Conservation (phyloP, 2,329 filamentous ascomycete species). For the Fusarium nematophilum region DNA sequence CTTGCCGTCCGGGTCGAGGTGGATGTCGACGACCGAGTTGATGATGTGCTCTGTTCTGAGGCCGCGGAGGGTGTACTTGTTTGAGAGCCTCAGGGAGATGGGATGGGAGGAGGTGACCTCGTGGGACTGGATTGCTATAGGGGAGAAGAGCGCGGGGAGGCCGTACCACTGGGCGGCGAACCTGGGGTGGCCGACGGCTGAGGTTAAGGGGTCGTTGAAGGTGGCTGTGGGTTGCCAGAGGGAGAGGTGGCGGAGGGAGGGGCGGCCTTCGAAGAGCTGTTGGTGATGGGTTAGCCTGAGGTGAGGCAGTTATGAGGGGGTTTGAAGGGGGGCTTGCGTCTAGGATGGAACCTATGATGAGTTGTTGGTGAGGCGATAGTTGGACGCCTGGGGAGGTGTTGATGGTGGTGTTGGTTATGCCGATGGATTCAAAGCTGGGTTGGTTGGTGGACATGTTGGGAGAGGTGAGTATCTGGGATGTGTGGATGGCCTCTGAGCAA, state of each 20-base stretch:
- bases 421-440: slow-evolving; percentile 6
- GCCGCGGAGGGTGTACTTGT: slow-evolving; percentile 51
- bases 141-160: slow-evolving; percentile 66
- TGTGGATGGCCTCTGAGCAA: no score
- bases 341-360: slow-evolving; percentile 11
- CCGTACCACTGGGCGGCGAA: slow-evolving; percentile 67
- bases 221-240: slow-evolving; percentile 69
- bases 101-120: slow-evolving; percentile 67
- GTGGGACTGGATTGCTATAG: slow-evolving; percentile 62
- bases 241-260: slow-evolving; percentile 67
- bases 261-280: slow-evolving; percentile 69
- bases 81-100: slow-evolving; percentile 62
- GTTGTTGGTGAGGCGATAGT: not conserved
- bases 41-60: slow-evolving; percentile 60
- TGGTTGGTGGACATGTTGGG: slow-evolving; percentile 2
- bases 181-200: slow-evolving; percentile 65
- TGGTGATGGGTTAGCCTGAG: not conserved
- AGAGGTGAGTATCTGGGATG: not conserved
- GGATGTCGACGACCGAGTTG: slow-evolving; percentile 55
- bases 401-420: slow-evolving; percentile 7
- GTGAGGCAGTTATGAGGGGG: not conserved
- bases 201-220: slow-evolving; percentile 69
- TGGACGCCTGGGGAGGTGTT: not conserved
- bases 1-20: slow-evolving; percentile 47
- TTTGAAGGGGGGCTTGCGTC: not conserved